Conservation (phyloP, 768 basidiomycete species). For the Auricularia sp. region DNA sequence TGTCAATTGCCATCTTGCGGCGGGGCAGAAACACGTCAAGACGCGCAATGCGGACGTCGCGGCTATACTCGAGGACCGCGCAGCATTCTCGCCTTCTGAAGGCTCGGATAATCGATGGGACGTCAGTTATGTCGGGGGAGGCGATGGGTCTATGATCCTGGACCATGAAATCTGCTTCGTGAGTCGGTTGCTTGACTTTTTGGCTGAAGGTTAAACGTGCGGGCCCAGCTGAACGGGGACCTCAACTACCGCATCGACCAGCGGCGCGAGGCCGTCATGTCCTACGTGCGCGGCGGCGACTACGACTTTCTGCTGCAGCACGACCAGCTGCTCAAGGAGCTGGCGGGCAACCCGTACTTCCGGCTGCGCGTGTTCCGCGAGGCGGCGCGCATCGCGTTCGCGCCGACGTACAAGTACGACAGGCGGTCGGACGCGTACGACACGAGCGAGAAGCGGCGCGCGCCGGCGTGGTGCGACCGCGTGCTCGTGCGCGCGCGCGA, state of each 20-base stretch:
- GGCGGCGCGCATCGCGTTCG: slow-evolving; percentile 62
- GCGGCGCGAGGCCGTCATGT: slow-evolving; percentile 71
- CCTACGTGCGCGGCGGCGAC: slow-evolving; percentile 59
- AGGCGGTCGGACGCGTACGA: slow-evolving; percentile 70
- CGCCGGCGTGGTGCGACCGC: slow-evolving; percentile 96
- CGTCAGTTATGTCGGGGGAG: slow-evolving; percentile 74
- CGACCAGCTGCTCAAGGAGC: slow-evolving; percentile 86
- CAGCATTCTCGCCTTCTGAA: slow-evolving; percentile 44
- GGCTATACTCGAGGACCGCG: slow-evolving; percentile 74
- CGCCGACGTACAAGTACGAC: slow-evolving; percentile 95
- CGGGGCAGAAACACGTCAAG: slow-evolving; percentile 75
- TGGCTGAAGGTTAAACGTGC: background rate
- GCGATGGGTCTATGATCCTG: slow-evolving; percentile 84
- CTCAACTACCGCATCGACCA: slow-evolving; percentile 97
- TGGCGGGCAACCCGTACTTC: slow-evolving; percentile 79
- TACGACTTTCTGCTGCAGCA: slow-evolving; percentile 51
- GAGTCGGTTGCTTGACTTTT: slow-evolving; percentile 20
- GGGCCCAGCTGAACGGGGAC: slow-evolving; percentile 70
- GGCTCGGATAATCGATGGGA: slow-evolving; percentile 35
- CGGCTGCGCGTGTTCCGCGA: slow-evolving; percentile 77
- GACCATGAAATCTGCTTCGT: slow-evolving; percentile 94
- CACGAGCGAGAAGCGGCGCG: slow-evolving; percentile 74
- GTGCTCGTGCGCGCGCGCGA: slow-evolving; percentile 66
- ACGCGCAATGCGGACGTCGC: slow-evolving; percentile 82
- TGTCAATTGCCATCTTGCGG: slow-evolving; percentile 96